Conservation (phyloP, 139 green algal species). For the Cymbomonas tetramitiformis region DNA sequence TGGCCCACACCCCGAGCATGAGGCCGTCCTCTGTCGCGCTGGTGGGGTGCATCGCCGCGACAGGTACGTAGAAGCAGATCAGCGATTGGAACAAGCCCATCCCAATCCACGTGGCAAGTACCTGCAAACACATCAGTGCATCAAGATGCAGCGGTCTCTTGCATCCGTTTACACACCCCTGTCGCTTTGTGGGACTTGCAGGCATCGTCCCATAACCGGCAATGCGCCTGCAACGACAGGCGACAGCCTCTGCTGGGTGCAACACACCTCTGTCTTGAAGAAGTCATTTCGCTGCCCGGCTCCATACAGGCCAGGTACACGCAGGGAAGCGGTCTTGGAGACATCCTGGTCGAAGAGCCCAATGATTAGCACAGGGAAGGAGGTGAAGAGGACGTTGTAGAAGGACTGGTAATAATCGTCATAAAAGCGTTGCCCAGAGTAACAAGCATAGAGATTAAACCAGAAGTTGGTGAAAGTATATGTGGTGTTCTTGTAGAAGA, state of each 20-base stretch:
- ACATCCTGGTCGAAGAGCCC: slow-evolving; percentile 49
- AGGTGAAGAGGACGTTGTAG: slow-evolving; percentile 48
- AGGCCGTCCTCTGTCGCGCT: slow-evolving; percentile 23
- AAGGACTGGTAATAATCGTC: slow-evolving; percentile 29
- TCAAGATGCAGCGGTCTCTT: too few relatives aligned
- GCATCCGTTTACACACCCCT: too few relatives aligned
- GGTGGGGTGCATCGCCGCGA: too few relatives aligned
- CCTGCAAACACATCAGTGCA: too few relatives aligned
- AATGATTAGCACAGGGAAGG: slow-evolving; percentile 34
- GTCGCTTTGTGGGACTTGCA: too few relatives aligned
- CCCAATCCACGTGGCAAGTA: slow-evolving; percentile 28
- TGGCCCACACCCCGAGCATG: slow-evolving; percentile 27
- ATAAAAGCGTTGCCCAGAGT: slow-evolving; percentile 28
- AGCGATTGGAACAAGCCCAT: slow-evolving; percentile 28
- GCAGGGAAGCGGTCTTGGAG: slow-evolving; percentile 12
- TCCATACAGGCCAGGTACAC: slow-evolving; percentile 36
- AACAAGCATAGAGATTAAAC: slow-evolving; percentile 34
- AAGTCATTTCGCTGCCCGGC: slow-evolving; percentile 28
- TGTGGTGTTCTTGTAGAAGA: slow-evolving; percentile 96
- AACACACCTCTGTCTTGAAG: slow-evolving; percentile 27
- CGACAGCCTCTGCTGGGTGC: too few relatives aligned
- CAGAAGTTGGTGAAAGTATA: slow-evolving; percentile 62
- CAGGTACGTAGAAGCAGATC: slow-evolving; percentile 7
- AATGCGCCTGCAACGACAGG: too few relatives aligned
- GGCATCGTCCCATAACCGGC: too few relatives aligned